Base-by-base conservation (phyloP, 352 stramenopile genomes). In the Pythium volutum region DNA sequence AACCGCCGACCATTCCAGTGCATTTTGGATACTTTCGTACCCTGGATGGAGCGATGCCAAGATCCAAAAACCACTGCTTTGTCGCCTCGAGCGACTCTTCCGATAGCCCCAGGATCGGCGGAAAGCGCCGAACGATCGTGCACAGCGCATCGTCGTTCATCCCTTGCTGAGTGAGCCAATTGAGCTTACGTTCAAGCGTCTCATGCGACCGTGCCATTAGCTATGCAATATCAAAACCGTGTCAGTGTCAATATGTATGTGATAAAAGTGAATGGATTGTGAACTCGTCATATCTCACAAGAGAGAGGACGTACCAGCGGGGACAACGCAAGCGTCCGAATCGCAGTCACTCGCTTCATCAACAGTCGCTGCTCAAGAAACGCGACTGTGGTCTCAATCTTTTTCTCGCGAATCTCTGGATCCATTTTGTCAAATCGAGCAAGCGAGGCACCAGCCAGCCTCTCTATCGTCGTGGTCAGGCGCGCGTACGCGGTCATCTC, bases 41-140 rank as follows among this genome's bases (percentile, higher is more conserved):
- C 64, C 55, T 71, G 4, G 46, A 43, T 4, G 25, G 34, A 20
- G 8, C 12, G 16, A 71, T 33, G 16, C 64, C 64, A 2, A 39
- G 36, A 22, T 53, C 26, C 9, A 67, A n/a, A 31, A 57, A 63
- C 64, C 64, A 71, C 6, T 59, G 6, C 22, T 42, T 59, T 2
- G 36, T 54, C 18, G 2, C 42, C 7, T 67, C 64, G 4, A 67
- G 15, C 5, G 43, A 43, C n/a, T 49, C 36, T 42, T 59, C 57
- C 9, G 57, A 57, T n/a, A 6, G 42, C 8, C 57, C 58, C 16
- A 71, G 15, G 31, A 66, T 55, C 34, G 26, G 55, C 20, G 57
- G 57, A 23, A 49, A 41, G 23, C 58, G 57, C 27, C 26, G 42
- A 8, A 71, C 34, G 7, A 43, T 25, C 2, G 3, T 59, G 20